A percentile compares a stretch with the other conserved stretches of the same genome.
Conservation (phyloP, 495 filamentous ascomycete species). For the Penicillium cinerascens region DNA sequence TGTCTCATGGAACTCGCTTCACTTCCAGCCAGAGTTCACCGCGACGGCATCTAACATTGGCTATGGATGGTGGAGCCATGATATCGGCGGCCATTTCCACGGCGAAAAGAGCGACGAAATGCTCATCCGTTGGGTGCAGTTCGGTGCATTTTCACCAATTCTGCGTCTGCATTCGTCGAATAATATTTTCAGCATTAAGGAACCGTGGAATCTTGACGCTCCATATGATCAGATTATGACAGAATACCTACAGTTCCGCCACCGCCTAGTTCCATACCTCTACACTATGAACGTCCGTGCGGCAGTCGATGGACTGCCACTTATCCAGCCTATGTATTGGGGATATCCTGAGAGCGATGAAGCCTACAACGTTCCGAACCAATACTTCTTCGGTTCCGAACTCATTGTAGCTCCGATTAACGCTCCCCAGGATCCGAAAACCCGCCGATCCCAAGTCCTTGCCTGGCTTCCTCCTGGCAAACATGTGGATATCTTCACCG, state of each 20-base stretch:
- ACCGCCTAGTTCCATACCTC: constrained; percentile 54
- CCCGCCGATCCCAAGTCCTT: constrained; percentile 33
- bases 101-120: constrained; percentile 53
- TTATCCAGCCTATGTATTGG: constrained; percentile 61
- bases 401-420: constrained; percentile 54
- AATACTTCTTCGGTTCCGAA: constrained; percentile 52
- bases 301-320: constrained; percentile 39
- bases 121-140: constrained; percentile 54
- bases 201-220: constrained; percentile 51
- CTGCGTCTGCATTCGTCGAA: constrained; percentile 53
- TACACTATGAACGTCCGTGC: constrained; percentile 53
- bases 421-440: constrained; percentile 33
- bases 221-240: constrained; percentile 42
- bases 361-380: constrained; percentile 49
- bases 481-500: constrained; percentile 51
- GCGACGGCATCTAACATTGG: constrained; percentile 61
- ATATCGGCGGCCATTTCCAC: constrained; percentile 56
- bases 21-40: constrained; percentile 62
- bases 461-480: constrained; percentile 50
- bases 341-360: constrained; percentile 41
- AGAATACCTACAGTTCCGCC: constrained; percentile 45
- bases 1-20: constrained; percentile 53
- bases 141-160: constrained; percentile 56
- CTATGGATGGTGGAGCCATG: constrained; percentile 64
- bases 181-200: constrained; percentile 50